These are phyloP conservation scores for Penicillium sp. DNA, from an alignment of 2,329 filamentous ascomycete genomes.

Conservation along the genomic window DNA sequence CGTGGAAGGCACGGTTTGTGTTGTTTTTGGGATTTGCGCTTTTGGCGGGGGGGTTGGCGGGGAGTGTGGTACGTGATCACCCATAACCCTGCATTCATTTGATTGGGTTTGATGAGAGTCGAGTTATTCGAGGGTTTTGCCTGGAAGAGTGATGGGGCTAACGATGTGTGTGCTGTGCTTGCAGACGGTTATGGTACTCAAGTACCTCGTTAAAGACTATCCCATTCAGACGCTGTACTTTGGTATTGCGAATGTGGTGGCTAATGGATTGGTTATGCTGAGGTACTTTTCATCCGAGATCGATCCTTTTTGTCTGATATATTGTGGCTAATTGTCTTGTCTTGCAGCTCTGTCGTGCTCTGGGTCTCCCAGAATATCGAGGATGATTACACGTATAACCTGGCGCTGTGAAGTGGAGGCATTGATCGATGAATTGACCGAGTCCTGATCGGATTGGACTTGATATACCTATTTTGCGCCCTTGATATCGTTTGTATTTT, in stretches of 20 bases:
- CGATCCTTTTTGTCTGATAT: not conserved
- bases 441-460: not conserved
- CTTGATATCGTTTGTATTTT: slow-evolving; percentile 26
- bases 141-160: not conserved
- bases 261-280: slow-evolving; percentile 70
- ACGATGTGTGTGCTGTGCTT: not conserved
- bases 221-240: slow-evolving; percentile 69
- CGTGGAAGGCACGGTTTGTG: slow-evolving; percentile 73
- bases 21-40: slow-evolving; percentile 73
- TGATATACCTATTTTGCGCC: not conserved
- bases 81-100: too few relatives aligned
- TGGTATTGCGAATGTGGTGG: slow-evolving; percentile 69
- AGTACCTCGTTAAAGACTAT: slow-evolving; percentile 68
- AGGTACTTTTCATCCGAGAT: slow-evolving; percentile 56
- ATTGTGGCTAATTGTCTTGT: slow-evolving; percentile 16
- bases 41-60: slow-evolving; percentile 70
- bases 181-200: slow-evolving; percentile 68
- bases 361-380: slow-evolving; percentile 77
- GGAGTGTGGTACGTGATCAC: slow-evolving; percentile 60
- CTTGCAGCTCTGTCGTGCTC: slow-evolving; percentile 64
- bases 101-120: too few relatives aligned
- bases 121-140: too few relatives aligned
- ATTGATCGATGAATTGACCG: not conserved
- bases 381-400: slow-evolving; percentile 73
- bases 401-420: slow-evolving; percentile 58